Base-by-base conservation (phyloP, 2,329 filamentous ascomycete species). In the Cadophora gregata region DNA sequence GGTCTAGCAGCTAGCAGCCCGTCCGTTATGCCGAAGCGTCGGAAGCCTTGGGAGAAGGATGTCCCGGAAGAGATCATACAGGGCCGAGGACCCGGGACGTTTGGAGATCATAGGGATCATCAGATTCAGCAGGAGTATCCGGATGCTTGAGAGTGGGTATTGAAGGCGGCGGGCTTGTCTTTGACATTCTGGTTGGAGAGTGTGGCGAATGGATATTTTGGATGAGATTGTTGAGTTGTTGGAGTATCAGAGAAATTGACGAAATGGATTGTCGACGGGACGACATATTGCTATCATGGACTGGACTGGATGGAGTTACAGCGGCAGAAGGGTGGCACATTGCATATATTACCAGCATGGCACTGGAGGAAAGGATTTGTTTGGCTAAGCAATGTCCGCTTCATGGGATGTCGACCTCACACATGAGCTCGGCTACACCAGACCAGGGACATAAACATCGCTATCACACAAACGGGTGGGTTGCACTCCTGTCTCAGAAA, bases 1-100 rank as follows among this genome's bases (percentile, higher is more conserved):
- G 84, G 88, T 63, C 90, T 90, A 4, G 86, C 92, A 67, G 90
- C 91, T 67, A 85, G 73, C 8, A 67, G 68, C 25, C 70, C 76
- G 0, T 65, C 65, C 7, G 61, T 63, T 24, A 66, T 69, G 14
- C 67, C 69, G 6, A 84, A 81, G 14, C 84, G 85, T 0, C 81
- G 76, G 61, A 88, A 88, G 79, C 94, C 94, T 0, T 97, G 94
- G 94, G 94, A 97, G 80, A 91, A 83, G 73, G 83, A 86, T 19
- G 78, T 70, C 3, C 66, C 70, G 10, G 72, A 77, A 33, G 71
- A 73, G 12, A 47, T 69, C 1, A 70, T 71, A 9, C 62, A 70
- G 31, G 72, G 70, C 79, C 75, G 79, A 31, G 78, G 78, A 29
- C 79, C 67, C 19, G 74, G 74, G 1, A 72, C 72, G 4, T 77